Conservation (phyloP, 192 early-diverging fungal species). For the Kickxella alabastrina region DNA sequence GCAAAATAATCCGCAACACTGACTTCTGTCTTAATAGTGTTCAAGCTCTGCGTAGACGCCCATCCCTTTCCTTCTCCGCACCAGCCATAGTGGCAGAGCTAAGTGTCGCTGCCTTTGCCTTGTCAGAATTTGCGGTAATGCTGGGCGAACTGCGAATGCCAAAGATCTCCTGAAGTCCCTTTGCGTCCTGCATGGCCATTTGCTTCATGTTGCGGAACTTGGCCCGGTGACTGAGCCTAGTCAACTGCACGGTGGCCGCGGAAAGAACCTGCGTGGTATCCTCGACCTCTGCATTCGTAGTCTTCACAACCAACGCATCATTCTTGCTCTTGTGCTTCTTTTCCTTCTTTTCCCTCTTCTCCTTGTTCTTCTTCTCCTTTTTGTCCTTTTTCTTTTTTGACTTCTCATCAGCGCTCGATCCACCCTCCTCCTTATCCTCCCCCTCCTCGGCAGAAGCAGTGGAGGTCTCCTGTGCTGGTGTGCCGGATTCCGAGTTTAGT, state of each 20-base stretch:
- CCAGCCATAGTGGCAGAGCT: no score
- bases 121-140: no score
- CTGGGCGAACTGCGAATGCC: constrained; percentile 34
- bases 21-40: constrained; percentile 20
- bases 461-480: constrained; percentile 16
- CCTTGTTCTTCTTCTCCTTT: constrained; percentile 32
- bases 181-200: constrained; percentile 40
- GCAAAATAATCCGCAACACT: constrained; percentile 48
- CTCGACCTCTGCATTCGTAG: not conserved
- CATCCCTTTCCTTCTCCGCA: no score
- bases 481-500: constrained; percentile 63
- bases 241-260: constrained; percentile 6
- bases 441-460: not conserved
- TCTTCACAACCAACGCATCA: not conserved
- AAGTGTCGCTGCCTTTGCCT: not conserved
- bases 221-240: constrained; percentile 28
- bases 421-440: constrained; percentile 6
- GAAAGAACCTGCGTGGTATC: constrained; percentile 1
- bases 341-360: constrained; percentile 21
- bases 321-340: constrained; percentile 12
- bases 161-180: constrained; percentile 49
- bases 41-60: constrained; percentile 10
- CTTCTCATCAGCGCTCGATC: not conserved
- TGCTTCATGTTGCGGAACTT: constrained; percentile 46
- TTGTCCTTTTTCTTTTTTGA: constrained; percentile 8